Evolutionary conservation across 2,329 filamentous ascomycete genomes (phyloP), one percentile per base, ranked within the genome.

Genomic region (Arthroderma uncinatum): DNA sequence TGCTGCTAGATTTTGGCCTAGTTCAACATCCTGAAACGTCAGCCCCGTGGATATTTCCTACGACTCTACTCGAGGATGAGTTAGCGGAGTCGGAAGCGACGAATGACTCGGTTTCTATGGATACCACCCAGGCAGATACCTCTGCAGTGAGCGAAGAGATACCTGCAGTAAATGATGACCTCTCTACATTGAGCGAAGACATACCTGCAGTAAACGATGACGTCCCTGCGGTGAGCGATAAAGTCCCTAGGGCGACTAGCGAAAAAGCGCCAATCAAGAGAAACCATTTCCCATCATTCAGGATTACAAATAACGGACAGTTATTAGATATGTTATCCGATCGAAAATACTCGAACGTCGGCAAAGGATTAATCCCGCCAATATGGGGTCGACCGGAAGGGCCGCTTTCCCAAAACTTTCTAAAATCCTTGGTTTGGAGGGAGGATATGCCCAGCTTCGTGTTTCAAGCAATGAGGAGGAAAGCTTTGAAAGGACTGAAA

Each of bases 371-470:
- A 21, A 28, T 74, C 4, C 71, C 73, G 50, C 63, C 64, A 62
- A 63, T 64, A 30, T 67, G 71, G 72, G 67, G 72, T 65, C 56
- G 64, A 63, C 64, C 68, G 19, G 36, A 62, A 2, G 64, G 70
- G 0, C 66, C 67, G 5, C 42, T 70, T 23, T 66, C 64, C 1
- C 44, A 60, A 5, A 48, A 54, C 1, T 63, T 70, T 10, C 58
- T 70, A 21, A 66, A 63, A 28, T 64, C 65, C 4, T 55, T 76
- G 10, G 65, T 75, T 0, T 79, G 76, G 76, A 69, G 75, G 12
- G 64, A 73, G 53, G 75, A 79, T 62, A 78, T 79, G 72, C 64
- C 74, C 2, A 66, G 69, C 2, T 70, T 76, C 48, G 62, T 78
- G 2, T 61, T 74, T 0, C 62, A 60, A 5, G 59, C 70, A 48